Base-by-base conservation (phyloP, 75 land plant genomes). In the Selaginella tamariscina region DNA sequence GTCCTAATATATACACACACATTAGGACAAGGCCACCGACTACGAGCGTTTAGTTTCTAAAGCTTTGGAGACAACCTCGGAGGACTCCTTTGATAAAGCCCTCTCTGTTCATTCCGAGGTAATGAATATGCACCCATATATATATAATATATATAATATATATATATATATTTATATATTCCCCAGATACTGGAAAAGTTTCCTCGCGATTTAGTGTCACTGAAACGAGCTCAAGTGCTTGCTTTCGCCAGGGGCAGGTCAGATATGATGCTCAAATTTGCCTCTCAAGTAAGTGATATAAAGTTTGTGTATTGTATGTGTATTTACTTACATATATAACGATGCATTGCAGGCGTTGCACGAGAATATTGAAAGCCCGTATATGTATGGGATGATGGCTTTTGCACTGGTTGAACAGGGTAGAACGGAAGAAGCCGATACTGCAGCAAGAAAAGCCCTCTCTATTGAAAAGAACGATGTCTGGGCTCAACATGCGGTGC, bases 401-500 rank as follows among this genome's bases (percentile, higher is more conserved):
- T 93, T 93, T 79, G 71, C 91, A 32, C 77, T 93, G 30, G 64
- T 93, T 66, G 98, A 93, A 77, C 65, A 69, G 33, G 87, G 87
- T 1, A 77, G 75, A 68, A 79, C 86, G 79, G 73, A 30, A 49
- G 98, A 93, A 55, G 95, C 95, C 30, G 88, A 89, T 59, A 11
- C 33, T 31, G 98, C 98, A 71, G 90, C 90, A 55, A 84, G 70
- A 70, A 82, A 71, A 80, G 90, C 86, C 64, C 68, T 86, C 27
- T 67, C 74, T 30, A 85, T 89, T 33, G 81, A 86, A 54, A 76
- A 71, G 30, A 66, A 78, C 31, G 98, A 93, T 62, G 56, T 75
- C 0, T 93, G 98, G 98, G 74, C 88, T 29, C 98, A 93, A 67
- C 98, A 93, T 82, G 79, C 78, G 63, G 98, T 93, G 20, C 33